phyloP scores from a whole-genome alignment of 2,329 filamentous ascomycete genomes.

The Passalora sequoiae region DNA sequence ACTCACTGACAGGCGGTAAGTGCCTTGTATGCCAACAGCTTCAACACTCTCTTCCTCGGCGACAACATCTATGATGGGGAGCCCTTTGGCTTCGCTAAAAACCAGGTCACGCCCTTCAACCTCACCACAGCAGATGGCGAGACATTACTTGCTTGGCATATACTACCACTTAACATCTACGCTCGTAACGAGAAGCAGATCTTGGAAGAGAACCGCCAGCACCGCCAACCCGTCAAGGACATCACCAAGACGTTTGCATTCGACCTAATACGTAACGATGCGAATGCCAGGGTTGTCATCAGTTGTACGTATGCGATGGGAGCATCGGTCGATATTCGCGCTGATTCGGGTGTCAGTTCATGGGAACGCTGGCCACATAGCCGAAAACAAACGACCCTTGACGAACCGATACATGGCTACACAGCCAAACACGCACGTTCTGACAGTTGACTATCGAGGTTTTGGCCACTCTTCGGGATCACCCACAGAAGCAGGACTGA shows the following conservation, averaged over 20 bases:
- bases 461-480: constrained; percentile 76
- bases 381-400: constrained; percentile 68
- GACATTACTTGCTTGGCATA: constrained; percentile 81
- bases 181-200: constrained; percentile 63
- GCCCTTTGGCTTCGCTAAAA: constrained; percentile 78
- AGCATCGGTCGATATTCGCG: background rate
- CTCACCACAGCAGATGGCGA: constrained; percentile 70
- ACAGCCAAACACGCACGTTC: constrained; percentile 68
- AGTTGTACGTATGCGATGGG: constrained; percentile 41
- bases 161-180: constrained; percentile 75
- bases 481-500: constrained; percentile 74
- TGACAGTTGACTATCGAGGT: constrained; percentile 88
- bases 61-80: constrained; percentile 67
- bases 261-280: constrained; percentile 41
- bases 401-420: constrained; percentile 73
- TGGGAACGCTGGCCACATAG: constrained; percentile 80
- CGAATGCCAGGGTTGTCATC: constrained; percentile 48
- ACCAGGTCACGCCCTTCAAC: constrained; percentile 83
- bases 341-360: constrained; percentile 19
- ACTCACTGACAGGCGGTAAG: constrained; percentile 44
- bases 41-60: constrained; percentile 68
- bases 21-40: constrained; percentile 74
- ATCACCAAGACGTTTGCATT: constrained; percentile 47
- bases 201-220: constrained; percentile 40
- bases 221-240: constrained; percentile 41